Conservation (phyloP, 176 grass and related monocot genomes). For the bread wheat (Triticum aestivum) region IWGSC_CS_RefSeq_v2.1 NC_057804.1:480806179-480806678, state of each 20-base stretch:
- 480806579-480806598: not conserved
- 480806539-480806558: conserved; percentile 19
- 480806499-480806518: not conserved
- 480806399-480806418: not conserved
- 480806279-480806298: too few species aligned
- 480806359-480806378: not conserved
- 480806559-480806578: conserved; percentile 8
- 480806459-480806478: not conserved
- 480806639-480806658: not conserved
- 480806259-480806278: too few species aligned
- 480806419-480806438: not conserved
- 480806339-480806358: not conserved
- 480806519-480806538: conserved; percentile 17
- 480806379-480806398: not conserved
- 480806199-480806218: not conserved
- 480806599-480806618: not conserved
- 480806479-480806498: not conserved
- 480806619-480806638: not conserved
- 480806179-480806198: not conserved
- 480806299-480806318: too few species aligned
- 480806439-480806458: not conserved
- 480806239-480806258: too few species aligned
- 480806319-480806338: too few species aligned
- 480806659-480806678: not conserved
- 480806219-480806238: too few species aligned